phyloP scores from a whole-genome alignment of 1,284 basidiomycete genomes.

The Sporisorium exsertum region DNA sequence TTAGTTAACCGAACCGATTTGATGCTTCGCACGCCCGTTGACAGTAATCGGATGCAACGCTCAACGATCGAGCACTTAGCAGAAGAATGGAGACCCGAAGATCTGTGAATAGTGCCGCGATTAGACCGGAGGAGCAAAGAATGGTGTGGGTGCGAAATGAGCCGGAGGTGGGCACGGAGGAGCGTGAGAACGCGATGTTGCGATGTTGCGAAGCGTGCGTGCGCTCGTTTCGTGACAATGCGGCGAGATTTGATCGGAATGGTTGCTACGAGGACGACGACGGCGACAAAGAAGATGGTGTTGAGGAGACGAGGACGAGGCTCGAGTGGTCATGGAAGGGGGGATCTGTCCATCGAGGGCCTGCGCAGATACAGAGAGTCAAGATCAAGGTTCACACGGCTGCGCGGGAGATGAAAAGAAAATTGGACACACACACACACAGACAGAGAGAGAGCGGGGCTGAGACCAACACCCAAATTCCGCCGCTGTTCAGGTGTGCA shows the following conservation, averaged over 20 bases:
- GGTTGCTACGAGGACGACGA: not conserved
- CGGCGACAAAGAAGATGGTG: not conserved
- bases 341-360: slow-evolving; percentile 1
- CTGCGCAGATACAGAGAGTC: not conserved
- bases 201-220: not conserved
- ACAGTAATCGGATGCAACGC: not conserved
- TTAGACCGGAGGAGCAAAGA: not conserved
- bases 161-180: not conserved
- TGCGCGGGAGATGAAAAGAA: not conserved
- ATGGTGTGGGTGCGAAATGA: not conserved
- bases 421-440: not conserved
- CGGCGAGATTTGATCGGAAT: not conserved
- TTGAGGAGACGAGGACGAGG: not conserved
- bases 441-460: not conserved
- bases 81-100: not conserved
- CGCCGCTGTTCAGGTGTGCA: not conserved
- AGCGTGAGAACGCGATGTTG: not conserved
- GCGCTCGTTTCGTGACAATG: not conserved
- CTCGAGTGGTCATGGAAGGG: not conserved
- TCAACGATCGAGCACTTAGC: not conserved
- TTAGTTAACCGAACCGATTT: no score
- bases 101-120: not conserved
- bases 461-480: not conserved
- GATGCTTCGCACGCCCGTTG: not conserved
- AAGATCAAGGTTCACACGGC: not conserved